These are phyloP conservation scores for Xylariaceae sp. DNA, from an alignment of 2,329 filamentous ascomycete genomes.

Conservation along the genomic window DNA sequence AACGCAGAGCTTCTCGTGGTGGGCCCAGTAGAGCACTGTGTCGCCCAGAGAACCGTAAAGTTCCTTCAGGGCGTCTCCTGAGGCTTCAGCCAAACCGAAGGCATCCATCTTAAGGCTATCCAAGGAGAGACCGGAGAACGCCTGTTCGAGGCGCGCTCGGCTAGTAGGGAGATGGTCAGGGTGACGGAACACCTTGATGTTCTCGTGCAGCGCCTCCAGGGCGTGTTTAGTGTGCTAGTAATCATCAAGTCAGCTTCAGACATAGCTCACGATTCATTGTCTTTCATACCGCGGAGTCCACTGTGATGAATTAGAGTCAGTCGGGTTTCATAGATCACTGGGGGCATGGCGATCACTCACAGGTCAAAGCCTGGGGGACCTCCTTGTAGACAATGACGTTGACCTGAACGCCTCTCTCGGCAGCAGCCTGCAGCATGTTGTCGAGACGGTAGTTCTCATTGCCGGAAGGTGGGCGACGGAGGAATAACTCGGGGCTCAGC, in stretches of 20 bases:
- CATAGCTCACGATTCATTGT: neutral
- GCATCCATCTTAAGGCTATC: conserved; percentile 37
- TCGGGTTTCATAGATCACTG: conserved; percentile 8
- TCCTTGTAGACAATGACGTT: conserved; percentile 92
- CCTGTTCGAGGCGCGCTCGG: conserved; percentile 62
- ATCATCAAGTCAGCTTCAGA: conserved; percentile 1
- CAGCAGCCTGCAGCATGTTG: conserved; percentile 73
- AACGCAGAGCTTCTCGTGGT: conserved; percentile 86
- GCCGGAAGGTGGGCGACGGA: conserved; percentile 72
- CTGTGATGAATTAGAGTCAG: conserved; percentile 22
- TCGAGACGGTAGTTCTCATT: conserved; percentile 83
- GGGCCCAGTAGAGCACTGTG: conserved; percentile 84
- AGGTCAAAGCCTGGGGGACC: conserved; percentile 71
- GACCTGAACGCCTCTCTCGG: conserved; percentile 76
- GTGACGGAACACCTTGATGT: conserved; percentile 84
- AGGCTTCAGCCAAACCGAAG: conserved; percentile 58
- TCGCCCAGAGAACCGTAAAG: conserved; percentile 79
- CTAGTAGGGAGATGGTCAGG: conserved; percentile 76
- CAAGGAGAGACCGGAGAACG: conserved; percentile 43
- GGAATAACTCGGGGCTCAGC: conserved; percentile 82
- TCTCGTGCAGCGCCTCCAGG: conserved; percentile 71
- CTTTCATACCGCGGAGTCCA: conserved; percentile 38
- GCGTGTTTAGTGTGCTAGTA: conserved; percentile 69
- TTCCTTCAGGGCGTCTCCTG: conserved; percentile 66
- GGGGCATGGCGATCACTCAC: conserved; percentile 50